Conservation (phyloP, 169 alveolate genomes). For the Theileria parva region DNA sequence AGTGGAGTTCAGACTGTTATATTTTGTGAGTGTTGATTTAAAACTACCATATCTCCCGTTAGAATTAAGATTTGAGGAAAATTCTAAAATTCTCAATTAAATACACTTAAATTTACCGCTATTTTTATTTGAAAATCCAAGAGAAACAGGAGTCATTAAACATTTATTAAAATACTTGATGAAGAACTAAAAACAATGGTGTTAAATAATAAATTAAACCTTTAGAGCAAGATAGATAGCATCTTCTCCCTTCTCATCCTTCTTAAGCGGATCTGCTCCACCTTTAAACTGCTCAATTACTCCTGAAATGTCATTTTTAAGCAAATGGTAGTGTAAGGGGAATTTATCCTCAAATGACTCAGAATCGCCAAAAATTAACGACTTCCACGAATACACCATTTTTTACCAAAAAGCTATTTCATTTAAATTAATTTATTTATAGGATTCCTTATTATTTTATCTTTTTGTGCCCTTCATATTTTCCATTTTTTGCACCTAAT, state of each 20-base stretch:
- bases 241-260: constrained; percentile 61
- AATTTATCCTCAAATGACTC: constrained; percentile 53
- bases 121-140: constrained; percentile 7
- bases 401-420: background rate
- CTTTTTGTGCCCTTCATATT: background rate
- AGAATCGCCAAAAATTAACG: constrained; percentile 25
- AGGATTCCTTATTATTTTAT: background rate
- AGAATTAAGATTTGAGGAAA: too few relatives aligned
- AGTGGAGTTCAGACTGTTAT: too few relatives aligned
- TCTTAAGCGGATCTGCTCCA: constrained; percentile 68
- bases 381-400: constrained; percentile 35
- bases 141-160: constrained; percentile 35
- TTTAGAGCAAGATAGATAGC: constrained; percentile 62
- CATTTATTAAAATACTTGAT: constrained; percentile 52
- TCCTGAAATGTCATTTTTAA: constrained; percentile 62
- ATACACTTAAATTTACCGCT: background rate
- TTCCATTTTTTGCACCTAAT: constrained; percentile 10
- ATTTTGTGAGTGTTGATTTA: too few relatives aligned
- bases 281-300: constrained; percentile 60
- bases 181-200: constrained; percentile 16
- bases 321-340: constrained; percentile 69
- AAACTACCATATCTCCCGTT: too few relatives aligned
- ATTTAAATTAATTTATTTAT: background rate
- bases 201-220: background rate
- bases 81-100: too few relatives aligned